Percentiles rank a stretch among this genome's conserved stretches.
Evolutionary conservation across 495 filamentous ascomycete species (phyloP).

Genomic region (Podospora didyma): DNA sequence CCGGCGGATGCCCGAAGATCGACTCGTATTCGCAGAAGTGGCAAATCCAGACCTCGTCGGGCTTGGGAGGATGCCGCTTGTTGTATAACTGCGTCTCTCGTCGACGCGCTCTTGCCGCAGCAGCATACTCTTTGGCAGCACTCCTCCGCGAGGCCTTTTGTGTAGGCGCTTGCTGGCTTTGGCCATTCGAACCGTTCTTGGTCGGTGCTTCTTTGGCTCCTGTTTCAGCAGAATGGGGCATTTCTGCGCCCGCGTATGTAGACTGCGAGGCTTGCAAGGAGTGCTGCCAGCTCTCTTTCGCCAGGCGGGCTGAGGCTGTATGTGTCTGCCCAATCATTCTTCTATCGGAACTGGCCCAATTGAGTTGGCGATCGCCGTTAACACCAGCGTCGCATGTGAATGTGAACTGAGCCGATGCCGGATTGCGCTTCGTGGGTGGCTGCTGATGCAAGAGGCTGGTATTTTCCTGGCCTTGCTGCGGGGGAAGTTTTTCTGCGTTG

Average conservation of each 20-base stretch:
- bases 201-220: constrained; percentile 10
- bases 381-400: constrained; percentile 74
- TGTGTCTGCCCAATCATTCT: constrained; percentile 7
- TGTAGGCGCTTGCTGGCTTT: constrained; percentile 6
- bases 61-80: constrained; percentile 65
- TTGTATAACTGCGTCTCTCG: constrained; percentile 53
- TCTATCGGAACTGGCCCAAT: constrained; percentile 56
- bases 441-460: constrained; percentile 72
- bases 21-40: constrained; percentile 88
- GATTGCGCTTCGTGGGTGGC: constrained; percentile 52
- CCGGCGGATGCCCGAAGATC: constrained; percentile 78
- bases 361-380: constrained; percentile 29
- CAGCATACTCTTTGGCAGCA: constrained; percentile 14
- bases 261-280: constrained; percentile 8
- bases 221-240: constrained; percentile 1
- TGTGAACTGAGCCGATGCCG: constrained; percentile 79
- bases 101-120: constrained; percentile 35
- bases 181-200: neutral
- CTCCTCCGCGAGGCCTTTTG: constrained; percentile 19
- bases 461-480: constrained; percentile 62
- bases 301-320: constrained; percentile 3
- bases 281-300: constrained; percentile 15
- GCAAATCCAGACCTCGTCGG: constrained; percentile 88
- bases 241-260: neutral
- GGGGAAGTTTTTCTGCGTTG: constrained; percentile 69